Evolutionary conservation across 164 flowering plant species (phyloP), one percentile per base, ranked within the genome.

Genomic region (Houttuynia cordata): DNA sequence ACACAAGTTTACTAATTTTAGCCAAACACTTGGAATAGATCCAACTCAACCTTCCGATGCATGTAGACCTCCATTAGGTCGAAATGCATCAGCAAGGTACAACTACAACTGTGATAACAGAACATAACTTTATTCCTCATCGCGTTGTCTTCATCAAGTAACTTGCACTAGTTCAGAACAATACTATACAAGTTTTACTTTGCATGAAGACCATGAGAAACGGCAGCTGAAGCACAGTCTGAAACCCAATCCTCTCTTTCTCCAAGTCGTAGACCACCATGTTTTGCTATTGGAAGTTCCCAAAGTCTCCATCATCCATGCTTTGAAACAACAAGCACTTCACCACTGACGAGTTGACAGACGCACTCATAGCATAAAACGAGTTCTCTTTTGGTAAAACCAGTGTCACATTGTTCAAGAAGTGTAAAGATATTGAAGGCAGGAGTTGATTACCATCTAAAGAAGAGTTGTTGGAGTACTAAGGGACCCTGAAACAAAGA

Each of bases 221-320:
- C 67, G 25, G 88, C 79, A 64, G 71, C 62, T 37, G 71, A 45
- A 56, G 85, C 87, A 74, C 92, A 86, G 59, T 86, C 21, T 74
- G 85, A 67, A 86, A 82, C 45, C 93, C 93, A 65, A 86, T 71
- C 60, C 85, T 82, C 64, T 76, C 80, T 39, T 79, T 81, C 78
- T 80, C 77, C 67, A 86, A 63, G 57, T 86, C 88, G 71, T 83
- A 86, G 1, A 86, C 84, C 68, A 86, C 86, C 75, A 86, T 57
- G 62, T 81, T 78, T 52, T 86, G 90, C 63, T 86, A 88, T 34
- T 86, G 90, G 67, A 81, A 84, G 76, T 75, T 86, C 53, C 92
- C 92, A 63, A 83, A 63, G 8, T 73, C 77, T 3, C 70, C 75
- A 55, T 77, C 87, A 9, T 79, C 84, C 86, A 81, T 81, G 67